phyloP scores from a whole-genome alignment of 495 filamentous ascomycete species.

The Lophiotrema nucula region DNA sequence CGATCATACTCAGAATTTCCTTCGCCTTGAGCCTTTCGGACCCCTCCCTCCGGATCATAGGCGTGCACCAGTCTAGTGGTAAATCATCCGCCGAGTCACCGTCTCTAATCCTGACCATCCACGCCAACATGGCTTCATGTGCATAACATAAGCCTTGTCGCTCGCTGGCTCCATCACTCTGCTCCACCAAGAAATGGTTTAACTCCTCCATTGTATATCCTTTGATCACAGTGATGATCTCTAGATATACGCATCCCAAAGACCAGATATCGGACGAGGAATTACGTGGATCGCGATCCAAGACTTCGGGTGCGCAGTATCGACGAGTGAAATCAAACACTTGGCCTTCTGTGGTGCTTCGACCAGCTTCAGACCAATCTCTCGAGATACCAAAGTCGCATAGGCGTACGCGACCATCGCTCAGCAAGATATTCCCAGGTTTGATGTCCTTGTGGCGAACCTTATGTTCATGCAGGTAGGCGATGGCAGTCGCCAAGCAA shows the following conservation, averaged over 20 bases:
- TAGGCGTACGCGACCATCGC: conserved; percentile 39
- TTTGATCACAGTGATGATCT: conserved; percentile 46
- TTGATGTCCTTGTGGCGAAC: conserved; percentile 52
- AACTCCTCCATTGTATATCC: conserved; percentile 30
- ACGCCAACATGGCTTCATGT: conserved; percentile 10
- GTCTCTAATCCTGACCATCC: conserved; percentile 7
- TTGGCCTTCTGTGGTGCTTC: conserved; percentile 38
- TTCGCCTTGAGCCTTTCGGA: too few relatives aligned
- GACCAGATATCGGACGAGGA: conserved; percentile 51
- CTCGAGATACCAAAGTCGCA: conserved; percentile 50
- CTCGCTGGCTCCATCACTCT: background rate
- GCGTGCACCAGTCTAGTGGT: too few relatives aligned
- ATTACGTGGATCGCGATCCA: conserved; percentile 40
- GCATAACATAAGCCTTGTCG: conserved; percentile 13
- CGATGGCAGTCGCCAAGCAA: conserved; percentile 43
- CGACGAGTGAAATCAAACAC: conserved; percentile 40
- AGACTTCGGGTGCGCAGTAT: conserved; percentile 51
- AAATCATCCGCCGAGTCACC: too few relatives aligned
- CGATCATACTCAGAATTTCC: too few relatives aligned
- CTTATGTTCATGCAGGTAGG: conserved; percentile 43
- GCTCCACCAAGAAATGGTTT: conserved; percentile 9
- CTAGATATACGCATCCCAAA: conserved; percentile 51
- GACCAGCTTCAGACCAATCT: conserved; percentile 37
- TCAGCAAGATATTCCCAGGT: conserved; percentile 48
- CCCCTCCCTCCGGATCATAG: too few relatives aligned